Evolutionary conservation across 2,329 filamentous ascomycete genomes (phyloP).

Genomic region (Dothistroma pini): DNA sequence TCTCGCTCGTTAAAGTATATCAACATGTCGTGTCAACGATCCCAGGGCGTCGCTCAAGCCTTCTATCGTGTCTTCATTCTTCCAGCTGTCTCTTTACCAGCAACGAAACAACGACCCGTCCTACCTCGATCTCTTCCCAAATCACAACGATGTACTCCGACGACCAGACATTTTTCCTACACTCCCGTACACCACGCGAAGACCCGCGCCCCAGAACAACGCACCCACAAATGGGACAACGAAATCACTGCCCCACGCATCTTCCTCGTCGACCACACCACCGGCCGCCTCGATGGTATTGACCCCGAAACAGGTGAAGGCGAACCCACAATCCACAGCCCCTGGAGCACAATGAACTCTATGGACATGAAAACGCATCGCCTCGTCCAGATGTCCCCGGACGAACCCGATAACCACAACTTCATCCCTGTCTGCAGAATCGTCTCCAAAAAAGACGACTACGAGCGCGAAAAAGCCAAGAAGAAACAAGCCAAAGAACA

Average conservation of each 20-base stretch:
- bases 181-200: conserved; percentile 27
- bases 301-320: conserved; percentile 15
- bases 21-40: background rate
- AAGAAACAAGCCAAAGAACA: conserved; percentile 45
- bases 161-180: conserved; percentile 27
- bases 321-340: conserved; percentile 14
- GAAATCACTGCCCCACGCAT: conserved; percentile 47
- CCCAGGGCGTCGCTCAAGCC: conserved; percentile 28
- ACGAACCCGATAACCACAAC: conserved; percentile 25
- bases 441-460: conserved; percentile 55
- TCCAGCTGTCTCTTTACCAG: conserved; percentile 27
- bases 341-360: conserved; percentile 39
- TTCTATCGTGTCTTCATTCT: conserved; percentile 45
- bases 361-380: conserved; percentile 51
- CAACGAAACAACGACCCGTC: conserved; percentile 9
- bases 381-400: conserved; percentile 47
- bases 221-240: conserved; percentile 44
- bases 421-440: conserved; percentile 69
- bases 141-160: background rate
- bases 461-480: conserved; percentile 41
- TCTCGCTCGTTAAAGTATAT: background rate
- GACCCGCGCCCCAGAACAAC: conserved; percentile 38
- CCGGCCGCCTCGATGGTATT: conserved; percentile 34
- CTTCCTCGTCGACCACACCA: conserved; percentile 41
- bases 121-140: background rate